Evolutionary conservation across 2,329 filamentous ascomycete genomes (phyloP).

Genomic region (Sporothrix variecibatus): DNA sequence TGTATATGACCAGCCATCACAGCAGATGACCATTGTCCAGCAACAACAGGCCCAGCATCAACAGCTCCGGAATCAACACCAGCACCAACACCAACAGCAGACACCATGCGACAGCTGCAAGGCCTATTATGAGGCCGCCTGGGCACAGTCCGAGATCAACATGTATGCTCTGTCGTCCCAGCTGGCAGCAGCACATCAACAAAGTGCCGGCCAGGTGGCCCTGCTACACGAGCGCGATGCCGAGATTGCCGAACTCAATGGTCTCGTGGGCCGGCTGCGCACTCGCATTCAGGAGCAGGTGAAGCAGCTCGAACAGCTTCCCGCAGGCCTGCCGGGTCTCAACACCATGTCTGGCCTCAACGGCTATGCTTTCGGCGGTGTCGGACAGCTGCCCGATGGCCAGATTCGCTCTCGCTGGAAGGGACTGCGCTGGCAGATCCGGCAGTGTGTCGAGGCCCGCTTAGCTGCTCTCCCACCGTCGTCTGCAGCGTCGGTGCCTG

Average conservation of each 20-base stretch:
- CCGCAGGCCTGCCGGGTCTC: not conserved
- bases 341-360: not conserved
- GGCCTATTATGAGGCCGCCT: not conserved
- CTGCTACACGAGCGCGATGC: slow-evolving; percentile 21
- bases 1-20: not conserved
- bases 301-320: slow-evolving; percentile 17
- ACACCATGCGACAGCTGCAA: not conserved
- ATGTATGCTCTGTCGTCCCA: not conserved
- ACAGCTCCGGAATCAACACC: not conserved
- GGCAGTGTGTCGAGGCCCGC: slow-evolving; percentile 21
- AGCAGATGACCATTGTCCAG: not conserved
- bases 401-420: slow-evolving; percentile 24
- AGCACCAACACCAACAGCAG: slow-evolving; percentile 9
- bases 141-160: slow-evolving; percentile 7
- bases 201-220: slow-evolving; percentile 3
- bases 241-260: slow-evolving; percentile 16
- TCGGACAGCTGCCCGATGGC: slow-evolving; percentile 21
- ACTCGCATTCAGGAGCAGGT: slow-evolving; percentile 22
- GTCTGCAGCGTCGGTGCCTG: not conserved
- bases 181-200: slow-evolving; percentile 16
- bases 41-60: not conserved
- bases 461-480: slow-evolving; percentile 6
- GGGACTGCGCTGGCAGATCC: slow-evolving; percentile 24
- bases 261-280: slow-evolving; percentile 23
- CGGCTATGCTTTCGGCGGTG: not conserved